These are phyloP conservation scores for Chalaropsis thielavioides DNA, from an alignment of 2,329 filamentous ascomycete genomes.

Conservation along the genomic window DNA sequence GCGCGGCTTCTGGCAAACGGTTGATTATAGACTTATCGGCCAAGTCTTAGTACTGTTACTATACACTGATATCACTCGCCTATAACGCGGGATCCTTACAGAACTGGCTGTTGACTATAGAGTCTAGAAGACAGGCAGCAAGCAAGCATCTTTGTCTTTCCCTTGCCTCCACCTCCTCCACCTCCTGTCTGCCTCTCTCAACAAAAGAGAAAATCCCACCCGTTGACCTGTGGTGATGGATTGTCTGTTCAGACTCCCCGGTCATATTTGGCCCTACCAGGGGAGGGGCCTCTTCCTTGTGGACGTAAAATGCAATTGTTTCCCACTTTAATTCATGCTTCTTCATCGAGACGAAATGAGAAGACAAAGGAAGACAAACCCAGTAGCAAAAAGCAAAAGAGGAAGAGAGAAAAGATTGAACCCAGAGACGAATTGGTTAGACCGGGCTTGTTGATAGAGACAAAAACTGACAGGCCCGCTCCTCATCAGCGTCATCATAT, in stretches of 20 bases:
- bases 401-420: background rate
- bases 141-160: background rate
- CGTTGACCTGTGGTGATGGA: background rate
- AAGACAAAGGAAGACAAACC: background rate
- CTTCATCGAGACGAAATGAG: background rate
- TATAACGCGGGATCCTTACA: background rate
- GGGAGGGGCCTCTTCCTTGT: background rate
- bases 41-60: background rate
- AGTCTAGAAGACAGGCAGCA: background rate
- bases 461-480: background rate
- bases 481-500: background rate
- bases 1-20: background rate
- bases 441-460: background rate
- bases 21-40: background rate
- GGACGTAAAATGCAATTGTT: background rate
- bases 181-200: background rate
- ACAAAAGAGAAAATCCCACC: background rate
- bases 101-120: background rate
- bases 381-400: background rate
- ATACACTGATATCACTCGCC: background rate
- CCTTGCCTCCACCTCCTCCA: background rate
- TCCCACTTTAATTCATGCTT: conserved; percentile 4
- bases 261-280: background rate
- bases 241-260: background rate
- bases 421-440: background rate